These are phyloP conservation scores for Sphaerulina musiva DNA, from an alignment of 2,329 filamentous ascomycete genomes.

Conservation along the genomic window DNA sequence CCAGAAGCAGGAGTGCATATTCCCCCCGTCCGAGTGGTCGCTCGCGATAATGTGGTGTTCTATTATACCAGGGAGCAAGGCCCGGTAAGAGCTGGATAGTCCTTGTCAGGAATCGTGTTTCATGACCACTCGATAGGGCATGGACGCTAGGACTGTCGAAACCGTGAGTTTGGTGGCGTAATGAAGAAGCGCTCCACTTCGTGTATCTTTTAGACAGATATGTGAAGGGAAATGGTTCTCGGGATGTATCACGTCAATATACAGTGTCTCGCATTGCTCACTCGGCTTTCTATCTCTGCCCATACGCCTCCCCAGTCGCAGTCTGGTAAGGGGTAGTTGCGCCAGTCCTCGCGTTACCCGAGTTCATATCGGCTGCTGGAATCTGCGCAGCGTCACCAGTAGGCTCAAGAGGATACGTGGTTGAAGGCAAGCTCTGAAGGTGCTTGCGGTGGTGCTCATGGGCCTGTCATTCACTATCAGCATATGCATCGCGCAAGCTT, in stretches of 20 bases:
- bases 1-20: too few species aligned
- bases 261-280: slow-evolving; percentile 1
- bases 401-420: slow-evolving; percentile 63
- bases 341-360: slow-evolving; percentile 27
- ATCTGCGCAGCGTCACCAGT: slow-evolving; percentile 54
- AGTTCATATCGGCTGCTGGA: slow-evolving; percentile 38
- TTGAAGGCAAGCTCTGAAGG: slow-evolving; percentile 72
- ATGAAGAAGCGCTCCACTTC: too few species aligned
- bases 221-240: too few species aligned
- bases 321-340: slow-evolving; percentile 40
- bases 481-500: background rate
- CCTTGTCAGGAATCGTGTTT: too few species aligned
- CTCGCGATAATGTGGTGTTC: too few species aligned
- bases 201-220: too few species aligned
- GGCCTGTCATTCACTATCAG: slow-evolving; percentile 51
- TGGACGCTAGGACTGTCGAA: too few species aligned
- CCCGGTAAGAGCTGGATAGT: too few species aligned
- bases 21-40: too few species aligned
- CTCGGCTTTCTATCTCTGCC: slow-evolving; percentile 49
- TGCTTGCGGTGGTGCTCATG: slow-evolving; percentile 81
- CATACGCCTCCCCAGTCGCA: slow-evolving; percentile 53
- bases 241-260: background rate
- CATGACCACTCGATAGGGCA: too few species aligned
- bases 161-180: too few species aligned
- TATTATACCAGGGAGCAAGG: too few species aligned